Base-by-base conservation (phyloP, 2,329 filamentous ascomycete genomes). In the Knufia fluminis region DNA sequence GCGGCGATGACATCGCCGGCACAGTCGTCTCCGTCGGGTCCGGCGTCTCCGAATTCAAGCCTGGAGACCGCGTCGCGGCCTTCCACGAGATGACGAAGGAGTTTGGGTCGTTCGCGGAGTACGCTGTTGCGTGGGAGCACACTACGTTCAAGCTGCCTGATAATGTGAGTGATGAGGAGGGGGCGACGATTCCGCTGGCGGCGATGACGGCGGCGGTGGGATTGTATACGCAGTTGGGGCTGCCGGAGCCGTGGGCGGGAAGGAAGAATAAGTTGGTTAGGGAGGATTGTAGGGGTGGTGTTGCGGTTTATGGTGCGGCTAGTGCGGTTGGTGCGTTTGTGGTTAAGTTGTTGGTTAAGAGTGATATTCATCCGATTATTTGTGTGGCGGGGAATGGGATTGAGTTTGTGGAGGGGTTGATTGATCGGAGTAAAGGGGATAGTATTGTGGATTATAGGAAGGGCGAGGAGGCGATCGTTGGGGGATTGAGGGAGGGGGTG, bases 311-410 rank as follows among this genome's bases (percentile, higher is more conserved):
- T 62, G 74, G 77, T 20, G 76, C 71, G 0, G 68, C 75, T 1
- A 72, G 73, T 0, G 71, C 79, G 0, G 78, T 83, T 1, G 80
- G 80, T 6, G 65, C 74, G 3, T 83, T 76, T 57, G 73, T 73
- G 0, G 64, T 82, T 38, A 77, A 83, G 60, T 67, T 83, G 14
- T 77, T 77, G 9, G 59, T 55, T 3, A 65, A 66, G 7, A 71
- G 71, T 51, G 76, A 78, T 59, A 77, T 83, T 52, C 77, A 82
- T 61, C 80, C 80, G 0, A 64, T 83, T 38, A 78, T 84, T 54
- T 73, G 71, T 52, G 68, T 83, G 6, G 78, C 79, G 0, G 80
- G 80, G 4, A 66, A 44, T 10, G 75, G 74, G 4, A 62, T 62
- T 7, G 57, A 69, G 2, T 75, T 75, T 55, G 77, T 82, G 2